Base-by-base conservation (phyloP, 1,284 basidiomycete species). In the Malassezia arunalokei region DNA sequence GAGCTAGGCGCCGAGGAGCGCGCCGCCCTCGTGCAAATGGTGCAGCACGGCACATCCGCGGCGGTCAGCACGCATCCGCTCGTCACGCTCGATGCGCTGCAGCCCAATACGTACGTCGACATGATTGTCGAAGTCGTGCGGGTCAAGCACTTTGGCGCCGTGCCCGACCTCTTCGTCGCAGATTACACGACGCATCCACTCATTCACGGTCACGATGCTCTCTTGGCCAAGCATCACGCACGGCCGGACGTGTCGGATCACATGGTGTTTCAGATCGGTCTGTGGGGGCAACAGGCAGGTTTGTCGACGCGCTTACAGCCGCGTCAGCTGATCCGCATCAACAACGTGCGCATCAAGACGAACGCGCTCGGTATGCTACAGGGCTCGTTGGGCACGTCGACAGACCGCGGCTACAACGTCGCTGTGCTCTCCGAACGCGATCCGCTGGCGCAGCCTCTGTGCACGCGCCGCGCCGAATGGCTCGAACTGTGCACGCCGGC, bases 131-230 rank as follows among this genome's bases (percentile, higher is more conserved):
- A 66, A 45, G 57, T 68, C 29, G 48, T 66, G 50, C 62, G 62
- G 30, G 61, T 66, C 40, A 64, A 57, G 29, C 51, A 61, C 8
- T 51, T 54, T 30, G 55, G 62, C 15, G 38, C 51, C 5, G 57
- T 63, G 20, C 64, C 63, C 0, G 62, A 64, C 33, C 44, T 68
- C 30, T 68, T 66, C 53, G 62, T 68, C 30, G 62, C 66, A n/a
- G 66, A 68, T 49, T 68, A 65, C 41, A 63, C 64, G 43, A 43
- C 49, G 9, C 57, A 68, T 43, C n/a, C 51, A 1, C 50, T 56
- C 30, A 61, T 66, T 47, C 60, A 47, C 15, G 59, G 58, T 24
- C 63, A 62, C 48, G 63, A 66, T 24, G 20, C 39, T 15, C 20
- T n/a, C 3, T 6, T 40, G 9, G 39, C 39, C 8, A 9, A 24